Conservation (phyloP, 73 alveolate species). For the Tetrahymena borealis region DNA sequence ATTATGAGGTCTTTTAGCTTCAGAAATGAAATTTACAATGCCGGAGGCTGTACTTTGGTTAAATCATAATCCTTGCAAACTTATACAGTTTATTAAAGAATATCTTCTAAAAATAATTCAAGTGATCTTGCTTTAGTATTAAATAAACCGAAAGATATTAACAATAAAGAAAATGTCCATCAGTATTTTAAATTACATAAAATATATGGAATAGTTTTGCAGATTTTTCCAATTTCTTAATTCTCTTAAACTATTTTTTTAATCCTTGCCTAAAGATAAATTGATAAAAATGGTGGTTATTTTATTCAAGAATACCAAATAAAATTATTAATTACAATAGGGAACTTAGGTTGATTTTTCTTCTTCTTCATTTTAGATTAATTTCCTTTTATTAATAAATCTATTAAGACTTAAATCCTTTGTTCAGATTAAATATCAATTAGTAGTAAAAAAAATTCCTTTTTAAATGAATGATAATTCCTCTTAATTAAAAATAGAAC, state of each 20-base stretch:
- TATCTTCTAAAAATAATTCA: neutral
- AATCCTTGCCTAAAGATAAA: neutral
- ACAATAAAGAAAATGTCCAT: no score
- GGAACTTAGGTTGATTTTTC: neutral
- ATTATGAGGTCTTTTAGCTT: neutral
- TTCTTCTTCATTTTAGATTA: neutral
- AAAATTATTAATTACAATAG: neutral
- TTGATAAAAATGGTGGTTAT: neutral
- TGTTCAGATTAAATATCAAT: no score
- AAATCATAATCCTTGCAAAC: neutral
- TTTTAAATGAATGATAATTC: no score
- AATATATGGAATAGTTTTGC: neutral
- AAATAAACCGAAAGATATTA: neutral
- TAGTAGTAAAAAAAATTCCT: no score
- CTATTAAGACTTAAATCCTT: no score
- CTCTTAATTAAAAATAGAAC: no score
- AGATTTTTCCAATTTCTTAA: neutral
- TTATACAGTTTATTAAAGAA: neutral
- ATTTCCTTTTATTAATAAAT: no score
- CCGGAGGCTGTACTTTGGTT: neutral
- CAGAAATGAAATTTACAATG: neutral
- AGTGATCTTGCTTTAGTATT: neutral
- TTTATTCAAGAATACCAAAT: neutral
- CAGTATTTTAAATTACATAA: neutral
- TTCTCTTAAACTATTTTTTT: neutral